Conservation (phyloP, 2,329 filamentous ascomycete species). For the Lizonia empirigonia region DNA sequence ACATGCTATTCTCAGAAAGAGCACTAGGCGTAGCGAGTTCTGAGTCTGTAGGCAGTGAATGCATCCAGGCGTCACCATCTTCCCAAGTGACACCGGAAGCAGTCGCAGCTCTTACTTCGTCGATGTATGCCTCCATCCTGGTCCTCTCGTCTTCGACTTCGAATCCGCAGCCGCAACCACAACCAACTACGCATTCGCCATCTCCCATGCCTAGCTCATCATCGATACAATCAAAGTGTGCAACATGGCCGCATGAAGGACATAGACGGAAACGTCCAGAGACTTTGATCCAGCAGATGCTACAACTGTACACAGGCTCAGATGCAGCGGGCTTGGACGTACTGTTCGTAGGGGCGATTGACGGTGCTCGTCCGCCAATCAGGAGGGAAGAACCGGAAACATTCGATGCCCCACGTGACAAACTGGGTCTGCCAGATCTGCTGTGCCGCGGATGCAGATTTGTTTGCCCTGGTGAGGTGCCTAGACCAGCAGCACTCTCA, state of each 20-base stretch:
- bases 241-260: constrained; percentile 44
- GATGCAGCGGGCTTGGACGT: constrained; percentile 19
- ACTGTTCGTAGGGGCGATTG: constrained; percentile 10
- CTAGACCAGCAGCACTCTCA: constrained; percentile 23
- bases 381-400: constrained; percentile 32
- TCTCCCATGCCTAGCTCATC: constrained; percentile 32
- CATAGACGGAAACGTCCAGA: constrained; percentile 45
- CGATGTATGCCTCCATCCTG: constrained; percentile 38
- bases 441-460: constrained; percentile 21
- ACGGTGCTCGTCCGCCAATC: constrained; percentile 19
- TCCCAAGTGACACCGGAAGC: constrained; percentile 36
- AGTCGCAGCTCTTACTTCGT: constrained; percentile 34
- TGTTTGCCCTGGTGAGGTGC: constrained; percentile 25
- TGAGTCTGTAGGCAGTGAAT: constrained; percentile 21
- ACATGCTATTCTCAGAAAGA: constrained; percentile 20
- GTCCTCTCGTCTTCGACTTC: constrained; percentile 34
- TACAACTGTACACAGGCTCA: constrained; percentile 41
- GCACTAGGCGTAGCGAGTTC: constrained; percentile 27
- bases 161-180: constrained; percentile 38
- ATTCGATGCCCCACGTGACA: constrained; percentile 38
- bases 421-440: constrained; percentile 25
- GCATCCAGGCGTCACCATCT: constrained; percentile 33
- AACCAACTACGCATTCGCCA: constrained; percentile 40
- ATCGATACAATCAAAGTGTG: constrained; percentile 46
- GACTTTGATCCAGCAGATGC: constrained; percentile 48